Conservation (phyloP, 352 stramenopile genomes). For the Globisporangium cylindrosporum region DNA sequence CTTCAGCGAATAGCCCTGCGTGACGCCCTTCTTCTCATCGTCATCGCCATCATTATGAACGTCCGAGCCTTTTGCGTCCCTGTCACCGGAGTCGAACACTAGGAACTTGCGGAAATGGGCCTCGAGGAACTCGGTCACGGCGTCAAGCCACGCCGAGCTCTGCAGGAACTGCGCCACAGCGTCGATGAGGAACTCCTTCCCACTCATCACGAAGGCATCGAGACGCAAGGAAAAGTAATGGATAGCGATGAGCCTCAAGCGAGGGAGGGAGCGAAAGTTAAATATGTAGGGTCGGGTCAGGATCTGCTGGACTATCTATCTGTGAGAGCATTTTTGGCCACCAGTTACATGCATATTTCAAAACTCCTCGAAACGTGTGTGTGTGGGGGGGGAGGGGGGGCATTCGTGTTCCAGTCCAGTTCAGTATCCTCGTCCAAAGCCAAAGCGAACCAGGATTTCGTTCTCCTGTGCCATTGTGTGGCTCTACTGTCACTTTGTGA, state of each 20-base stretch:
- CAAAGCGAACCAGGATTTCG: neutral
- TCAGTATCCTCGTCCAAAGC: neutral
- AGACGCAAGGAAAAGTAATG: neutral
- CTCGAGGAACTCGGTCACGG: constrained; percentile 52
- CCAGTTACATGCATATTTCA: neutral
- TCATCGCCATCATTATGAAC: constrained; percentile 1
- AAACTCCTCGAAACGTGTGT: neutral
- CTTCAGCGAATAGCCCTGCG: constrained; percentile 40
- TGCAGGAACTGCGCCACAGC: constrained; percentile 72
- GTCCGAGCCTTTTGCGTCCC: neutral
- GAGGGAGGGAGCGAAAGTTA: neutral
- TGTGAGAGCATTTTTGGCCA: neutral
- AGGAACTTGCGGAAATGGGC: constrained; percentile 56
- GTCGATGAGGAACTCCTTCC: constrained; percentile 76
- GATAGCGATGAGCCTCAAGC: neutral
- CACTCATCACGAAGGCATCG: constrained; percentile 18
- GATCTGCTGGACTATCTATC: neutral
- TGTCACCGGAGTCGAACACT: neutral
- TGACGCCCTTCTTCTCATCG: constrained; percentile 13
- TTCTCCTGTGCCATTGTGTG: no score
- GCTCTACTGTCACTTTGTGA: no score
- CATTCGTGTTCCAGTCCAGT: neutral
- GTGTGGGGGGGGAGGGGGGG: no score
- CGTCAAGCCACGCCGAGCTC: constrained; percentile 44
- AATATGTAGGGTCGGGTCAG: neutral